phyloP scores from a whole-genome alignment of 768 basidiomycete genomes.

The Lactarius evosmus region DNA sequence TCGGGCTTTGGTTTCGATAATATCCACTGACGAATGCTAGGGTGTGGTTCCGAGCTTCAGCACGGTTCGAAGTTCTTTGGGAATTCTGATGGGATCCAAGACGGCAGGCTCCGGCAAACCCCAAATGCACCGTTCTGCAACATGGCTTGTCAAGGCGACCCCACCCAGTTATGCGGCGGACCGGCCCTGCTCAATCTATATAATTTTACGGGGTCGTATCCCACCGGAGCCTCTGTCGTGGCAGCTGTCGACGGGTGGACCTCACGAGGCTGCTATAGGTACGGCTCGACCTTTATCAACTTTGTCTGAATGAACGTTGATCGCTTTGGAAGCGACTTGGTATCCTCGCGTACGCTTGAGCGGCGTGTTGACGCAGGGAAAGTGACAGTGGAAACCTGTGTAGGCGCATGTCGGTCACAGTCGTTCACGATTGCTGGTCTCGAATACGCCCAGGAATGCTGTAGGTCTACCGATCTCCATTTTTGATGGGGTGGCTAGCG shows the following conservation, averaged over 20 bases:
- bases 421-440: conserved; percentile 9
- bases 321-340: not conserved
- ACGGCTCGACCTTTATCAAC: not conserved
- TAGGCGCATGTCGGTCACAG: not conserved
- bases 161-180: not conserved
- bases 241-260: not conserved
- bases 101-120: not conserved
- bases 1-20: not conserved
- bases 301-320: not conserved
- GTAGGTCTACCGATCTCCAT: not conserved
- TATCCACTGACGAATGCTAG: too few relatives aligned
- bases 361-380: not conserved
- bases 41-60: conserved; percentile 1
- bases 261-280: not conserved
- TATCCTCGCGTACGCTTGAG: conserved; percentile 2
- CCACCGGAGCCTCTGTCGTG: not conserved
- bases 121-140: not conserved
- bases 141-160: not conserved
- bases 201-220: not conserved
- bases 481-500: not conserved
- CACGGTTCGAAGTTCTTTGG: not conserved
- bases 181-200: not conserved
- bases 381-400: conserved; percentile 10
- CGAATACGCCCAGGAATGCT: conserved; percentile 10
- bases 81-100: not conserved